Evolutionary conservation across 139 green algal genomes (phyloP), one percentile per base, ranked within the genome.

Genomic region (Asterochloris sp.): DNA sequence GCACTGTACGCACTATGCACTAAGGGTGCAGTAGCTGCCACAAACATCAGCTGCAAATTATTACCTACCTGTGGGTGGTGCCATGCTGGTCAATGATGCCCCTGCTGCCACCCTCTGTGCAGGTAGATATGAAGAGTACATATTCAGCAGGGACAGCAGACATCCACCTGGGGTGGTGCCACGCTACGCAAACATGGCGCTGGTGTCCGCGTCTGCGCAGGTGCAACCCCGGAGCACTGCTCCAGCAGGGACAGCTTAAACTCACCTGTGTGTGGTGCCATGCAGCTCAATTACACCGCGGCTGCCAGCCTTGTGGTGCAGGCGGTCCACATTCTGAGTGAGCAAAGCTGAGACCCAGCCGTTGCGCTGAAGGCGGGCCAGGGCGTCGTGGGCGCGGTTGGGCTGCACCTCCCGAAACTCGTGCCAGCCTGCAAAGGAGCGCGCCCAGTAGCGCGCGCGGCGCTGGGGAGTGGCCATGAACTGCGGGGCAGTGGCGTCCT

Each of bases 311-410:
- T 88, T 89, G 12, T 93, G 89, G 82, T 98, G 94, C 87, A 98
- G 84, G n/a, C 96, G 84, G 91, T 99, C 96, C n/a, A 99, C 96
- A 71, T 99, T 99, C 81, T 99, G 96, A 0, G 96, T 98, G 82
- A 99, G 92, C 14, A 98, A 82, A 12, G 80, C 23, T 0, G n/a
- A 67, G 19, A 94, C 82, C 90, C 93, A 93, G 38, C 91, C 91
- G 12, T 62, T 21, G 4, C 29, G 76, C 87, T 97, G 88, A 63
- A 98, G 85, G 11, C 86, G 63, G 8, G 91, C 86, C 21, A 97
- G 75, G 0, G 84, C 91, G 0, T 88, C 74, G 82, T 99, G 96
- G 17, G 91, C 90, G 0, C 80, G 78, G 73, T 96, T 96, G 13
- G 95, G 94, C 54, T 82, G 66, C 23, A 91, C 85, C 19, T 64